Evolutionary conservation across 768 basidiomycete species (phyloP), one percentile per base, ranked within the genome.

Genomic region (Suillus sp.): DNA sequence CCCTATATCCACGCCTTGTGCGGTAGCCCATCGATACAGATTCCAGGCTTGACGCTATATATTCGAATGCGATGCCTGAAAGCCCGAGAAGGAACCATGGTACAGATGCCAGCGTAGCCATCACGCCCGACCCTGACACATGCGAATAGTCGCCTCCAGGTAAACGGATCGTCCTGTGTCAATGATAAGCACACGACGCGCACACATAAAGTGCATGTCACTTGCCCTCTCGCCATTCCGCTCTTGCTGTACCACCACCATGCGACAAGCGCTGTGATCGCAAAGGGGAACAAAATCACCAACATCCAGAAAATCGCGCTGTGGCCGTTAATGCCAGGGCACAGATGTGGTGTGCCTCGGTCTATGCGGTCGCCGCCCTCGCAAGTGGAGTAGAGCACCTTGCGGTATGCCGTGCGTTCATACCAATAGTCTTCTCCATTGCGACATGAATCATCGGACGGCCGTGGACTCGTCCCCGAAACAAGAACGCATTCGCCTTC

Each of bases 51-150:
- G 84, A 85, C 0, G 80, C 71, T 2, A 88, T 80, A 75, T 84
- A 87, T 71, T 89, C 90, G 77, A 84, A 89, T 3, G 86, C 91
- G 62, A 93, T 86, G 1, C 90, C 86, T 0, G 81, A 84, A 27
- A 95, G 68, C 25, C 95, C 96, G 48, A 97, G 69, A 57, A 96
- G 72, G 81, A 92, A 96, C 88, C 90, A 96, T 0, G 96, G 96
- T 2, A 98, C 84, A 11, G 92, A 93, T 1, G 92, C 93, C 47
- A 97, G 71, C 3, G 92, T 95, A 25, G 82, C 87, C 62, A 95
- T 63, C 0, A 80, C 64, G 18, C 84, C 82, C 0, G 86, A 82
- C 5, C 83, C 80, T 6, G 72, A 63, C 27, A 72, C 60, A 16
- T 45, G 18, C 13, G 78, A 64, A 35, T 77, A 70, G 4, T 76